These are phyloP conservation scores for Castanospermum australe DNA, from an alignment of 306 rosid species.

Conservation along the genomic window DNA sequence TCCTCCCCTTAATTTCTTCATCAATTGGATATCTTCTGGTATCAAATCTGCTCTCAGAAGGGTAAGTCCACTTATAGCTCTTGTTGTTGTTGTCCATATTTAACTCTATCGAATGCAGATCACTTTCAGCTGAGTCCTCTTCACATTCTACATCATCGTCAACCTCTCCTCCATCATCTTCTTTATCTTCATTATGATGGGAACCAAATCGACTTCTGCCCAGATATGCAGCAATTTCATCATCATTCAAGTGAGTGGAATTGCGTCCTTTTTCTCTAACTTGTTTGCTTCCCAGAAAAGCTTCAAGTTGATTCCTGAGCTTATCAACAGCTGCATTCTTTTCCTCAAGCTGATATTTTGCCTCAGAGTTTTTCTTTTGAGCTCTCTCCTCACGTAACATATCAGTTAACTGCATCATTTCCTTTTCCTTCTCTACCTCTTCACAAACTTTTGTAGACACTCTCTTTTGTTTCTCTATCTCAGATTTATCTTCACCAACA, in stretches of 20 bases:
- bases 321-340: conserved; percentile 77
- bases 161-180: conserved; percentile 79
- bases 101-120: conserved; percentile 89
- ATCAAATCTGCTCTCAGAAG: conserved; percentile 59
- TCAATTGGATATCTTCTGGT: conserved; percentile 53
- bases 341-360: conserved; percentile 75
- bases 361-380: conserved; percentile 69
- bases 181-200: conserved; percentile 55
- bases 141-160: conserved; percentile 67
- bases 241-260: conserved; percentile 61
- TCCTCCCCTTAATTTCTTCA: conserved; percentile 65
- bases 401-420: conserved; percentile 70
- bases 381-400: conserved; percentile 72
- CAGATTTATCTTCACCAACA: conserved; percentile 65
- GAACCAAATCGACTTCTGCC: conserved; percentile 54
- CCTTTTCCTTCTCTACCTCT: conserved; percentile 74
- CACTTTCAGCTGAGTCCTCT: conserved; percentile 88
- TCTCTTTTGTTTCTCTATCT: conserved; percentile 57
- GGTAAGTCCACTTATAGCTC: conserved; percentile 67
- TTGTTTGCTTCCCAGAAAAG: conserved; percentile 72
- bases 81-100: conserved; percentile 82
- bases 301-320: conserved; percentile 87
- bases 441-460: conserved; percentile 59
- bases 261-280: conserved; percentile 59
- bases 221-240: conserved; percentile 61